These are phyloP conservation scores for Drechslerella coelobrocha DNA, from an alignment of 2,329 filamentous ascomycete species.

Conservation along the genomic window DNA sequence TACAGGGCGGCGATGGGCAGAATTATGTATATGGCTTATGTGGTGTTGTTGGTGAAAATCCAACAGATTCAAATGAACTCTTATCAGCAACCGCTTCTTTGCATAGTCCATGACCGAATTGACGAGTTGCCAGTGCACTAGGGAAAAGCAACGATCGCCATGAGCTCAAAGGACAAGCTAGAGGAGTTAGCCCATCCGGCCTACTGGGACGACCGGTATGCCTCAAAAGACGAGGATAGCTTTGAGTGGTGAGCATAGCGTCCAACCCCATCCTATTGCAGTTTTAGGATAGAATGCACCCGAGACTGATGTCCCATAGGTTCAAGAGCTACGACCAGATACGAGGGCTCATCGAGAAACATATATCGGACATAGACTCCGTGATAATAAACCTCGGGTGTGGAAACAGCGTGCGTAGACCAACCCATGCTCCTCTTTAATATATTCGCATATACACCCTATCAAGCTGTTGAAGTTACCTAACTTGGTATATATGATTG, in stretches of 20 bases:
- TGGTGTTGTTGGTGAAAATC: too few relatives aligned
- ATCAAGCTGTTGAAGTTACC: too few relatives aligned
- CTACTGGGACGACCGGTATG: constrained; percentile 53
- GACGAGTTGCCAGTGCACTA: too few relatives aligned
- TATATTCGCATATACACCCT: too few relatives aligned
- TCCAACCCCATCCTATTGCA: constrained; percentile 18
- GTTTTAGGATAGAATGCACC: background rate
- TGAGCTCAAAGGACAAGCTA: constrained; percentile 48
- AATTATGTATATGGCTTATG: too few relatives aligned
- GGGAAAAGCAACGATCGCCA: too few relatives aligned
- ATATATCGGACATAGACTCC: constrained; percentile 47
- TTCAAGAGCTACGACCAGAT: constrained; percentile 41
- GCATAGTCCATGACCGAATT: too few relatives aligned
- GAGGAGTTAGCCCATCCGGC: constrained; percentile 51
- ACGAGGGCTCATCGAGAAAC: constrained; percentile 42
- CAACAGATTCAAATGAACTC: too few relatives aligned
- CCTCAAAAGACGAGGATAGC: constrained; percentile 44
- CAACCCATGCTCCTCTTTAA: background rate
- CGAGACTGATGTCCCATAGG: constrained; percentile 8
- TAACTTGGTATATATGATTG: too few relatives aligned
- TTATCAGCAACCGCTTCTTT: too few relatives aligned
- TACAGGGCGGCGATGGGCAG: too few relatives aligned
- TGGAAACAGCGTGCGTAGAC: constrained; percentile 48
- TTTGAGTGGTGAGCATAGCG: constrained; percentile 52
- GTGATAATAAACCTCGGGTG: constrained; percentile 52